Conservation (phyloP, 176 grass and related monocot species). For the Otatea glauca region DNA sequence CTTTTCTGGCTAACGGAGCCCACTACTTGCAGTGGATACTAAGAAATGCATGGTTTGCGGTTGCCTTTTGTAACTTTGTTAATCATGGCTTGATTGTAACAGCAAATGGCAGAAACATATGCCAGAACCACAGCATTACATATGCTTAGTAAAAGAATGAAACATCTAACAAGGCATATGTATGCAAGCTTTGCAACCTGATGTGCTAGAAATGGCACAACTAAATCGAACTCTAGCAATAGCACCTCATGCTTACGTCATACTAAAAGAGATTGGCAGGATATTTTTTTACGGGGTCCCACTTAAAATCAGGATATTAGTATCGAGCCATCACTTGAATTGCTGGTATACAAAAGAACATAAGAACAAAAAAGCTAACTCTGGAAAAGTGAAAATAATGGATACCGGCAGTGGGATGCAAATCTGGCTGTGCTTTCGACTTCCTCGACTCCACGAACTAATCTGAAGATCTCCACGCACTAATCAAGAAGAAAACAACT, state of each 20-base stretch:
- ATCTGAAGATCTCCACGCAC: too few relatives aligned
- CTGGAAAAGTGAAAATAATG: too few relatives aligned
- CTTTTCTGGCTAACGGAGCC: slow-evolving; percentile 26
- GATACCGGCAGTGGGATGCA: too few relatives aligned
- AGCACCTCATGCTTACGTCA: not conserved
- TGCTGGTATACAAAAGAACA: too few relatives aligned
- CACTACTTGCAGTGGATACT: slow-evolving; percentile 39
- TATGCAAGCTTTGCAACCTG: not conserved
- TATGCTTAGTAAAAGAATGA: not conserved
- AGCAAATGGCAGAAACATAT: not conserved
- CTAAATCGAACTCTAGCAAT: not conserved
- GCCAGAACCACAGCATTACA: not conserved
- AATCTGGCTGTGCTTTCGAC: too few relatives aligned
- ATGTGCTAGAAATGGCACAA: not conserved
- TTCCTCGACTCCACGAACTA: too few relatives aligned
- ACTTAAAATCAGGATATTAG: not conserved
- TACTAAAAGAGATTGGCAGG: not conserved
- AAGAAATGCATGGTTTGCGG: slow-evolving; percentile 38
- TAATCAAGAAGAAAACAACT: too few relatives aligned
- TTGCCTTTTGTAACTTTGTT: not conserved
- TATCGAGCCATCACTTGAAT: too few relatives aligned
- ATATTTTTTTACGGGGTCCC: not conserved
- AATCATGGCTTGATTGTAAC: not conserved
- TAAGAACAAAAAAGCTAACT: too few relatives aligned
- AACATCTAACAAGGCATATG: not conserved